Conservation (phyloP, 768 basidiomycete genomes). For the Candolleomyces aberdarensis region DNA sequence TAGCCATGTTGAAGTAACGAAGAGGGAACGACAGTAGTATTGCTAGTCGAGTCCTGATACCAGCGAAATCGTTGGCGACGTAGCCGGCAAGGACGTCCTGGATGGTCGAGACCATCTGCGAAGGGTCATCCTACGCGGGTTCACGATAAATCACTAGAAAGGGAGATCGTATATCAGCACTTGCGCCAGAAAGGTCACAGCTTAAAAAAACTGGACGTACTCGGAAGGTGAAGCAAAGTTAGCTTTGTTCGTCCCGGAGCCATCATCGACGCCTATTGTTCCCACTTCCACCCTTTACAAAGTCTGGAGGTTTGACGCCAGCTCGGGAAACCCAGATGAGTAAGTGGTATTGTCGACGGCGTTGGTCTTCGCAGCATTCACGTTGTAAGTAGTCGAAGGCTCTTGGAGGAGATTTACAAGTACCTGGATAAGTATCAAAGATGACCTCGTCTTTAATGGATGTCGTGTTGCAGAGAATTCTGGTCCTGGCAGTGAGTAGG, state of each 20-base stretch:
- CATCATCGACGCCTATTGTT: constrained; percentile 54
- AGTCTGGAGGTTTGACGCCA: constrained; percentile 49
- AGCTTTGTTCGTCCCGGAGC: constrained; percentile 42
- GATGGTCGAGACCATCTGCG: constrained; percentile 34
- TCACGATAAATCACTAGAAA: constrained; percentile 34
- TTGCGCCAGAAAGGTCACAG: neutral
- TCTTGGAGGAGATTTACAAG: constrained; percentile 6
- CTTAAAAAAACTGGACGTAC: constrained; percentile 5
- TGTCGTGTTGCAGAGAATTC: too few species aligned
- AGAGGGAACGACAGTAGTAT: constrained; percentile 2
- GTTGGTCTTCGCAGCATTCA: constrained; percentile 47
- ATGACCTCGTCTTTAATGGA: too few species aligned
- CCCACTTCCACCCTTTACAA: constrained; percentile 48
- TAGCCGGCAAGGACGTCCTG: constrained; percentile 45
- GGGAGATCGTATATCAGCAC: neutral
- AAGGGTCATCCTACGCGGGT: constrained; percentile 5
- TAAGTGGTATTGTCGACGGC: constrained; percentile 41
- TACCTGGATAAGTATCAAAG: too few species aligned
- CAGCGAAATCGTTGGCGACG: constrained; percentile 45
- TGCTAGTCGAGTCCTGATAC: constrained; percentile 53
- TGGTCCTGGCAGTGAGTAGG: too few species aligned
- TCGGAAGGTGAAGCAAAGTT: constrained; percentile 42
- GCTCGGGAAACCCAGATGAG: constrained; percentile 50
- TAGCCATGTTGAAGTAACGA: neutral
- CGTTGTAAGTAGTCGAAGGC: constrained; percentile 37